Conservation (phyloP, 805 yeast genomes). For the Myxozyma monticola region DNA sequence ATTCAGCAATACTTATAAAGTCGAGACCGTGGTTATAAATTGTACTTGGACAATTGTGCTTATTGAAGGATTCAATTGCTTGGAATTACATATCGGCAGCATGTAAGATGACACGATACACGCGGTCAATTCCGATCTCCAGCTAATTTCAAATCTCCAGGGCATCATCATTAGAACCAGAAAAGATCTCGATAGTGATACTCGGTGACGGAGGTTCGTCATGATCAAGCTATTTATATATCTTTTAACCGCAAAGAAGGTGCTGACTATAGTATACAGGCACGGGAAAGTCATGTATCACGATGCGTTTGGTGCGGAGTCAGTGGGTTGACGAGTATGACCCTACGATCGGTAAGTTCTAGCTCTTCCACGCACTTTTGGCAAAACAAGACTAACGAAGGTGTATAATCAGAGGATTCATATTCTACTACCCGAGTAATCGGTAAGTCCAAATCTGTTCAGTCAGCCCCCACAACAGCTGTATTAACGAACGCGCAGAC, state of each 20-base stretch:
- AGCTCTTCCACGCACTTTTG: background rate
- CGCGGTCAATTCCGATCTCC: too few species aligned
- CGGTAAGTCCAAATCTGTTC: slow-evolving; percentile 31
- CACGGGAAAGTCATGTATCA: slow-evolving; percentile 32
- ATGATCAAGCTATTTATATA: slow-evolving; percentile 3
- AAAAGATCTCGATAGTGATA: slow-evolving; percentile 36
- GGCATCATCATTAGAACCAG: slow-evolving; percentile 1
- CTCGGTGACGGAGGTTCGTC: slow-evolving; percentile 42
- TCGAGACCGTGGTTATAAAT: too few species aligned
- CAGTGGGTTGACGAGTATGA: slow-evolving; percentile 42
- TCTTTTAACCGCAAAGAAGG: background rate
- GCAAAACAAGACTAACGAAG: background rate
- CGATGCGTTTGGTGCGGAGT: slow-evolving; percentile 39
- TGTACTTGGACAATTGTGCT: too few species aligned
- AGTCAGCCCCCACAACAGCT: background rate
- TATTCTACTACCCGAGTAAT: slow-evolving; percentile 37
- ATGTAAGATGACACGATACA: too few species aligned
- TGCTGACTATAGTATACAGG: slow-evolving; percentile 34
- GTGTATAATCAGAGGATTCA: slow-evolving; percentile 33
- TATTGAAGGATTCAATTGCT: too few species aligned
- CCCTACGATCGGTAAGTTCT: slow-evolving; percentile 37
- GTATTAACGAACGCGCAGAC: slow-evolving; percentile 32
- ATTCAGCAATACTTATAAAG: too few species aligned
- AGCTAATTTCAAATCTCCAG: too few species aligned
- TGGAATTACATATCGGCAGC: too few species aligned